These are phyloP conservation scores for Hypericum perforatum DNA, from an alignment of 345 rosid species.

Conservation along the genomic window DNA sequence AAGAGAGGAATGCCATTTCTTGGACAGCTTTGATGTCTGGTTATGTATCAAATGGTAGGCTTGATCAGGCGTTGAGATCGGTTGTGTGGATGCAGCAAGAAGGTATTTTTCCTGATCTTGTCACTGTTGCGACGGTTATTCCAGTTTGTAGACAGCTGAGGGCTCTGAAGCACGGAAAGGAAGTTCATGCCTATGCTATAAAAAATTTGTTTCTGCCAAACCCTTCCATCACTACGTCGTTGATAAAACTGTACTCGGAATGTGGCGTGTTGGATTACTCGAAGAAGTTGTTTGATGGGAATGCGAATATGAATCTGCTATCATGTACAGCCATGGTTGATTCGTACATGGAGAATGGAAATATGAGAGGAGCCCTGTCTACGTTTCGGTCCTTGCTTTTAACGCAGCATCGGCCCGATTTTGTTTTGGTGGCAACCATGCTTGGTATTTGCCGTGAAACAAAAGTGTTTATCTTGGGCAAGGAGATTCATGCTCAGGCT, in stretches of 20 bases:
- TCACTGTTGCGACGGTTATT: slow-evolving; percentile 60
- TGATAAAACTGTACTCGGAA: slow-evolving; percentile 79
- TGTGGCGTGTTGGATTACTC: slow-evolving; percentile 49
- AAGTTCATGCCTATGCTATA: slow-evolving; percentile 70
- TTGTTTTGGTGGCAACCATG: slow-evolving; percentile 23
- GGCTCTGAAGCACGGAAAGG: slow-evolving; percentile 66
- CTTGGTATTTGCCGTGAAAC: slow-evolving; percentile 42
- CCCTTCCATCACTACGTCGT: slow-evolving; percentile 56
- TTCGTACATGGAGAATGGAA: background rate
- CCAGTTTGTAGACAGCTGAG: slow-evolving; percentile 65
- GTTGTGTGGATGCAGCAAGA: slow-evolving; percentile 95
- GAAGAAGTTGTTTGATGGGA: slow-evolving; percentile 39
- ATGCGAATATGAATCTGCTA: slow-evolving; percentile 17
- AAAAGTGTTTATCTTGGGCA: slow-evolving; percentile 11
- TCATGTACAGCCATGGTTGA: slow-evolving; percentile 36
- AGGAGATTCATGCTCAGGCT: slow-evolving; percentile 2
- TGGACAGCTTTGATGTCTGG: slow-evolving; percentile 93
- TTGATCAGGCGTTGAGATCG: slow-evolving; percentile 78
- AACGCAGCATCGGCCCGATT: slow-evolving; percentile 1
- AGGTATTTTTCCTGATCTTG: slow-evolving; percentile 66
- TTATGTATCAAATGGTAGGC: slow-evolving; percentile 57
- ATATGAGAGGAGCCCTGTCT: background rate
- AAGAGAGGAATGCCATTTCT: slow-evolving; percentile 57
- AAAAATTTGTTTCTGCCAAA: slow-evolving; percentile 67
- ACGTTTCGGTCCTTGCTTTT: slow-evolving; percentile 4